A percentile compares a stretch with the other conserved stretches of the same genome.
phyloP scores from a whole-genome alignment of 805 yeast species.

The Cyberlindnera subsufficiens region DNA sequence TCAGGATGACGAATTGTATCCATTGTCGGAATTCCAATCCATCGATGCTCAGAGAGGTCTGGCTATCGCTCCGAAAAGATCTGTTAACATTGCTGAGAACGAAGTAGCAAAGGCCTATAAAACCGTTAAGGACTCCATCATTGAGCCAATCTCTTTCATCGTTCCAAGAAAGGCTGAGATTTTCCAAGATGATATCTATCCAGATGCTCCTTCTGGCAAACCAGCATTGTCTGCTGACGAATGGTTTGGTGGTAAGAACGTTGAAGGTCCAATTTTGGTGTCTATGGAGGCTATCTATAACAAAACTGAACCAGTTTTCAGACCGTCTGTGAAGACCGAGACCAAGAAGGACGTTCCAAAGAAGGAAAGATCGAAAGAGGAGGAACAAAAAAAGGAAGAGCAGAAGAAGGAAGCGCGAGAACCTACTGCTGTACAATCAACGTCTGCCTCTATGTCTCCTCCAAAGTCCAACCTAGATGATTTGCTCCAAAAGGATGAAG shows the following conservation, averaged over 20 bases:
- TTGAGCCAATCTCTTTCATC: constrained; percentile 88
- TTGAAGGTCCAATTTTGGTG: constrained; percentile 77
- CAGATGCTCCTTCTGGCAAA: constrained; percentile 77
- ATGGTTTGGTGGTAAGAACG: constrained; percentile 72
- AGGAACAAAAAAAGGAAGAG: constrained; percentile 18
- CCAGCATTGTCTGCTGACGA: constrained; percentile 79
- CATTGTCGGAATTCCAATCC: constrained; percentile 84
- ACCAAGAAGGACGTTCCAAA: constrained; percentile 13
- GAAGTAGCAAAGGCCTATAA: constrained; percentile 82
- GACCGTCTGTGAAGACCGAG: constrained; percentile 31
- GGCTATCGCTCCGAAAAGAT: constrained; percentile 80
- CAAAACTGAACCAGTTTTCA: constrained; percentile 51
- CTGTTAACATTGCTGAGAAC: constrained; percentile 73
- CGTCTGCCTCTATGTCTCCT: constrained; percentile 23
- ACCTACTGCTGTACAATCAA: constrained; percentile 6
- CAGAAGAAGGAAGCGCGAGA: constrained; percentile 18
- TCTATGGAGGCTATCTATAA: constrained; percentile 74
- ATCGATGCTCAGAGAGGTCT: constrained; percentile 95
- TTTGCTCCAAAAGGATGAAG: constrained; percentile 41
- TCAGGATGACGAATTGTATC: constrained; percentile 75
- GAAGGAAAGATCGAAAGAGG: constrained; percentile 18
- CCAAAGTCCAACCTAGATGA: constrained; percentile 42
- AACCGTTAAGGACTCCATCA: constrained; percentile 74
- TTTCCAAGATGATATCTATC: constrained; percentile 89
- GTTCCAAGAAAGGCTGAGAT: constrained; percentile 93